Evolutionary conservation across 306 rosid species (phyloP).

Genomic region (Prosopis cineraria): DNA sequence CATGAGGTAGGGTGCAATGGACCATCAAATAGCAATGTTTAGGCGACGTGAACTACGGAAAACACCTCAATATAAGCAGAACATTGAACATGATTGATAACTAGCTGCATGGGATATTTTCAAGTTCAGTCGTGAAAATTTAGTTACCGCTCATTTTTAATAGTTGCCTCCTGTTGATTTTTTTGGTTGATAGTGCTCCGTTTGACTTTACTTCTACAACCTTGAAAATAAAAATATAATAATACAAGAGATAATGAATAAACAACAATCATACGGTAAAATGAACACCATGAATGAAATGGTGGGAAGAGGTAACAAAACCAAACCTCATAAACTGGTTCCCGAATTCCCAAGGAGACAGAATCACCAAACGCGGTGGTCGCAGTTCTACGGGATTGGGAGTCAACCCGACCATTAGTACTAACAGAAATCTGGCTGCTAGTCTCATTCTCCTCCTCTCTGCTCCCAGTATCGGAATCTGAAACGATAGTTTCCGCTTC

Average conservation of each 20-base stretch:
- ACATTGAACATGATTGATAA: conserved; percentile 2
- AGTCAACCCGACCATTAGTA: neutral
- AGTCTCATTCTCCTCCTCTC: conserved; percentile 29
- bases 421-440: conserved; percentile 23
- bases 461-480: conserved; percentile 34
- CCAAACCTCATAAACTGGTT: conserved; percentile 86
- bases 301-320: neutral
- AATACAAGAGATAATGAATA: neutral
- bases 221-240: conserved; percentile 31
- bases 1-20: neutral
- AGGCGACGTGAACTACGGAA: conserved; percentile 2
- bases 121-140: conserved; percentile 12
- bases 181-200: conserved; percentile 69
- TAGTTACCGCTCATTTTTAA: conserved; percentile 87
- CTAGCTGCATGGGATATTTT: neutral
- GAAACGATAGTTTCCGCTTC: conserved; percentile 49
- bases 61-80: conserved; percentile 7
- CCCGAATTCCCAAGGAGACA: conserved; percentile 84
- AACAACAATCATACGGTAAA: neutral
- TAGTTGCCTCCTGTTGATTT: conserved; percentile 87
- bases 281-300: neutral
- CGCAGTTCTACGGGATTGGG: neutral
- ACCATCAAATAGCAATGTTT: conserved; percentile 5
- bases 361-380: conserved; percentile 60
- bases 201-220: conserved; percentile 86